Evolutionary conservation across 441 rosid species (phyloP), one percentile per base, ranked within the genome.

Genomic region (Arabidopsis lyrata): DNA sequence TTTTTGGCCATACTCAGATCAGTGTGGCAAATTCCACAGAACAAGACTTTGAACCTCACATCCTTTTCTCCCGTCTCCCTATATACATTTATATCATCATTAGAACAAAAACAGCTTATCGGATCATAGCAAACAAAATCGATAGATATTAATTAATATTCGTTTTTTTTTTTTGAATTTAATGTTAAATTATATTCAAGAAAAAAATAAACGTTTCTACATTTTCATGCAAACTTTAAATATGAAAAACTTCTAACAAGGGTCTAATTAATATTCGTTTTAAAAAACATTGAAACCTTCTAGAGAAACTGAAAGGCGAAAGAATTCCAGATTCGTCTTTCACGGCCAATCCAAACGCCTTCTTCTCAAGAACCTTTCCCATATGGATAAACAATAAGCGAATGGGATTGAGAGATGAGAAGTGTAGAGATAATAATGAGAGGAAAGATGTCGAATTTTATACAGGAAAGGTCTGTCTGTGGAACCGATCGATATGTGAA

Each of bases 11-110:
- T 61, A 70, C 72, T 67, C 32, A 85, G 74, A 63, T 86, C 88
- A 2, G 82, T 53, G 47, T 86, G 86, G 73, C 87, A 83, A 34
- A 86, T 81, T 32, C 86, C 84, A 22, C 86, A 83, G 47, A 78
- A 79, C 48, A 81, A 29, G 32, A 84, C 80, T 65, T 81, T 81
- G 15, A 84, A 49, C 24, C 68, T 63, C 53, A 84, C 81, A 55
- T 84, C 87, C 14, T 78, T 75, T 15, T 80, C 82, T 4, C 83
- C 85, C 2, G 84, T 82, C 24, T 67, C 75, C 80, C 83, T 83
- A 49, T 22, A 14, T 5, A 45, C 38, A 44, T 72, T n/a, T n/a
- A n/a, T n/a, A n/a, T n/a, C n/a, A 14, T 31, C 44, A 42, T 41
- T 63, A 31, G 29, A 22, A 20, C 5, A 64, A 35, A 38, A 45